A percentile compares a stretch with the other conserved stretches of the same genome.
phyloP scores from a whole-genome alignment of 2,329 filamentous ascomycete species.

The Calonectria pauciramosa region DNA sequence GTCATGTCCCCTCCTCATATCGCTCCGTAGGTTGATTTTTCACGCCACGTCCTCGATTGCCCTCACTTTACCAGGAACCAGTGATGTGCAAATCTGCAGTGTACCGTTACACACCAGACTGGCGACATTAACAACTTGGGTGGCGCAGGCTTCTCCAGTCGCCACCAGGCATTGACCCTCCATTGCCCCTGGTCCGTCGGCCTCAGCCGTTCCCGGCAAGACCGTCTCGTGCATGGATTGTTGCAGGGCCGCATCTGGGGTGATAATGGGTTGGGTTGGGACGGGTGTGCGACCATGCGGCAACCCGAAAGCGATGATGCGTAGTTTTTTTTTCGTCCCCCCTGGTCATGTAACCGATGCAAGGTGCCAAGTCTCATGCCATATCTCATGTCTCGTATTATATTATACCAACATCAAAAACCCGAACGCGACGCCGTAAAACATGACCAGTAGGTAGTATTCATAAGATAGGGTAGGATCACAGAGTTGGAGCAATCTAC shows the following conservation, averaged over 20 bases:
- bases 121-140: constrained; percentile 7
- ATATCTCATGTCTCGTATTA: background rate
- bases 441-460: background rate
- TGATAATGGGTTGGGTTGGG: constrained; percentile 1
- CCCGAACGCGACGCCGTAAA: background rate
- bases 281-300: constrained; percentile 13
- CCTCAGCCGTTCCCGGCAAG: constrained; percentile 23
- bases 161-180: constrained; percentile 8
- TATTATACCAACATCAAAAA: background rate
- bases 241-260: constrained; percentile 14
- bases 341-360: background rate
- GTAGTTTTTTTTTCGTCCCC: background rate
- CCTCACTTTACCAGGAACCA: background rate
- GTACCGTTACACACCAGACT: constrained; percentile 6
- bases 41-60: background rate
- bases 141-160: constrained; percentile 3
- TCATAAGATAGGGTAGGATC: constrained; percentile 2
- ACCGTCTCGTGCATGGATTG: constrained; percentile 1
- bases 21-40: background rate
- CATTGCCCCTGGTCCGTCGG: constrained; percentile 7
- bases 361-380: background rate
- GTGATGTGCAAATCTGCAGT: background rate
- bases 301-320: background rate
- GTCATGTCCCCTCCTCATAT: background rate
- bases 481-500: background rate